phyloP scores from a whole-genome alignment of 2,329 filamentous ascomycete genomes.

The Trichoderma atrobrunneum region DNA sequence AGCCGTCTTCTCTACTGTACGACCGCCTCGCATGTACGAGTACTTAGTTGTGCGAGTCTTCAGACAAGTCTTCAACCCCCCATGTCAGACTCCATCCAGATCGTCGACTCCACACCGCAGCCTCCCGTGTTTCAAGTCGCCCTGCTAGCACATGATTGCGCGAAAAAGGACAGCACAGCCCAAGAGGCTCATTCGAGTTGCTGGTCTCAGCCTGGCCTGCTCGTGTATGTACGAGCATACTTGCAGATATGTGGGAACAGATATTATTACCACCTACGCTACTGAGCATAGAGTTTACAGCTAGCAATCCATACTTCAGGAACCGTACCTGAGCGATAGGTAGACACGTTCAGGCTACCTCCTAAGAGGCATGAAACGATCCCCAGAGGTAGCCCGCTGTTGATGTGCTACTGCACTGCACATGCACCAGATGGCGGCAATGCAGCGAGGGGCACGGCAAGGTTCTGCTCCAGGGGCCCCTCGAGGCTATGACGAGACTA shows the following conservation, averaged over 20 bases:
- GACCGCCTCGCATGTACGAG: neutral
- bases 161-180: neutral
- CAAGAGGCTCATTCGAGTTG: neutral
- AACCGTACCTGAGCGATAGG: neutral
- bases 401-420: neutral
- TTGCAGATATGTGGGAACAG: neutral
- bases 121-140: slow-evolving; percentile 20
- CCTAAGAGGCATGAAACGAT: neutral
- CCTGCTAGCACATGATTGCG: slow-evolving; percentile 14
- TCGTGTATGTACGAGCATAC: neutral
- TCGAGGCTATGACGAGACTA: neutral
- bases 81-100: slow-evolving; percentile 16
- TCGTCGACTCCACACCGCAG: slow-evolving; percentile 16
- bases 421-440: neutral
- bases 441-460: neutral
- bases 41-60: neutral
- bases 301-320: neutral
- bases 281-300: neutral
- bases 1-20: neutral
- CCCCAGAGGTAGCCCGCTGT: neutral
- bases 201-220: neutral
- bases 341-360: neutral
- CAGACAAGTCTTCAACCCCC: neutral
- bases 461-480: neutral
- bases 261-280: neutral